Percentiles rank a stretch among this genome's conserved stretches.
These are phyloP conservation scores for Wallacemonas sp. DNA, from an alignment of 208 protist species.

Conservation along the genomic window DNA sequence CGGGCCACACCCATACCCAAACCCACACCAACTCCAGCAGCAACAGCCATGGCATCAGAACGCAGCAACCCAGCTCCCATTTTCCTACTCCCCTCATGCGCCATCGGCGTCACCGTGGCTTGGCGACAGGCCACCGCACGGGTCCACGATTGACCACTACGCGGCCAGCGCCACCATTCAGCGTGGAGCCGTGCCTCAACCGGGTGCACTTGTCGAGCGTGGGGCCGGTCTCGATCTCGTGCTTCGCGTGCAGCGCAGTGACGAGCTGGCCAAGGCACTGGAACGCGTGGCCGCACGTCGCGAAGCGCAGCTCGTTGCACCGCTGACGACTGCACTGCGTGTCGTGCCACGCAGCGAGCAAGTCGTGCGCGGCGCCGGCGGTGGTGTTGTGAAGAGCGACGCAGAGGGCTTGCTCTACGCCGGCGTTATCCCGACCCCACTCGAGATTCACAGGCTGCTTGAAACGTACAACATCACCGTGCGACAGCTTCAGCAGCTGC, in stretches of 20 bases:
- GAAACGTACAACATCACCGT: slow-evolving; percentile 56
- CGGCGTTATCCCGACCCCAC: slow-evolving; percentile 42
- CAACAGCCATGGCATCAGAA: no score
- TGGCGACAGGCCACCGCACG: neutral
- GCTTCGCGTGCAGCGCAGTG: slow-evolving; percentile 30
- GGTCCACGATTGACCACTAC: slow-evolving; percentile 10
- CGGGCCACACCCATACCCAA: neutral
- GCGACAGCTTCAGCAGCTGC: slow-evolving; percentile 58
- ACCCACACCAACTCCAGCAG: no score
- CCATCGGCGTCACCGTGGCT: neutral
- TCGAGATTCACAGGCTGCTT: slow-evolving; percentile 49
- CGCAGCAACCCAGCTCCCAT: neutral
- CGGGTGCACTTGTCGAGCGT: neutral
- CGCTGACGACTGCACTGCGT: slow-evolving; percentile 33
- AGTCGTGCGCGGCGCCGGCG: slow-evolving; percentile 26
- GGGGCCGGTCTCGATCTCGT: slow-evolving; percentile 17
- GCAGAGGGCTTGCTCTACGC: slow-evolving; percentile 29
- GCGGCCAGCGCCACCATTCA: neutral
- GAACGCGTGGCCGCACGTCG: slow-evolving; percentile 5
- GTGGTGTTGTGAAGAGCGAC: slow-evolving; percentile 10
- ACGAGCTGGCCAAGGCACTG: slow-evolving; percentile 20
- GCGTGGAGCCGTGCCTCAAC: neutral
- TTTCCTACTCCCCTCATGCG: neutral
- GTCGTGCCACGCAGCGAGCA: slow-evolving; percentile 28
- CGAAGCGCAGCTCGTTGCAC: slow-evolving; percentile 10